Evolutionary conservation across 805 yeast genomes (phyloP), one percentile per base, ranked within the genome.

Genomic region (Yamadazyma nakazawae): DNA sequence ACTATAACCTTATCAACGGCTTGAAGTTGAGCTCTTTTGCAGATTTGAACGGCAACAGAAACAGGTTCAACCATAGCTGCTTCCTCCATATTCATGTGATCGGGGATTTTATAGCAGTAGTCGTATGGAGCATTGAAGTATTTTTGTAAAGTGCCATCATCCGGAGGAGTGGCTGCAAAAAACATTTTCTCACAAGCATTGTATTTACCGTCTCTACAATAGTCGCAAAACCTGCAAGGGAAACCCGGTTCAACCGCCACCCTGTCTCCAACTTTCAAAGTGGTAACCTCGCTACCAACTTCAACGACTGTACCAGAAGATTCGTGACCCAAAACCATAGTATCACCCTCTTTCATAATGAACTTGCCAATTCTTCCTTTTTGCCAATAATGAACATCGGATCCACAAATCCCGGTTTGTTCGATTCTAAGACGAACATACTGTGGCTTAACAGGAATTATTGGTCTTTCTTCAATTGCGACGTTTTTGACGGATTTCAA

Each of bases 161-260:
- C 50, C 3, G 58, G 57, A n/a, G 60, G 60, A 34, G 58, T 55
- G 35, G 59, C 58, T 18, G 58, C 58, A 42, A 56, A 56, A 6
- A 42, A 45, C 54, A 56, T 55, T 13, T 48, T 43, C 14, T 46
- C 49, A 46, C 63, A 59, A 18, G 50, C 53, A 35, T 57, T 58
- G 31, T 53, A 54, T 32, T 54, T 47, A n/a, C 64, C 64, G 24
- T 52, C 53, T 35, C 51, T 46, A 34, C 62, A 60, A 24, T 50
- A 47, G 40, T 34, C 52, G 46, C 62, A 56, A 34, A 60, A 56
- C 30, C 70, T 63, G 55, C 84, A 81, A 25, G 81, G 77, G 38
- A 72, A 63, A 46, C 79, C 82, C 8, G 85, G 85, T 61, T 81
- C 79, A 49, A 75, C 59, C 12, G 79, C 76, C 21, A 75, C 79